phyloP scores from a whole-genome alignment of 1,139 yeast genomes.

The Geotrichum carabidarum region DNA sequence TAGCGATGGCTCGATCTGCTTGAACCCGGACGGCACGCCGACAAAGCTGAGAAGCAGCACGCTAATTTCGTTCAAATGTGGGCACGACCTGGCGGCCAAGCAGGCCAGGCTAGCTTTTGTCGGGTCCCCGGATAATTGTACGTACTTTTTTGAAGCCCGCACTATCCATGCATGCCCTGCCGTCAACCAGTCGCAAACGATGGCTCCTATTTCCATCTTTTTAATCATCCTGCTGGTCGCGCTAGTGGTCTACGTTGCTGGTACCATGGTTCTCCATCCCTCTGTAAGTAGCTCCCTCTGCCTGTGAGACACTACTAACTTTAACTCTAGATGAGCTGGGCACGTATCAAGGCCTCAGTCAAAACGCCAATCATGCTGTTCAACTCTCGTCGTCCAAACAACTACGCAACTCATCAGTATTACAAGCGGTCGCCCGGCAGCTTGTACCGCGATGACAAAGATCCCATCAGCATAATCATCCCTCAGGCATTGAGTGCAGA shows the following conservation, averaged over 20 bases:
- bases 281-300: neutral
- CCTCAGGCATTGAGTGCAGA: neutral
- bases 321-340: slow-evolving; percentile 3
- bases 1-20: slow-evolving; percentile 66
- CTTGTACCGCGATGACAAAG: slow-evolving; percentile 9
- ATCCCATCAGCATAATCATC: slow-evolving; percentile 8
- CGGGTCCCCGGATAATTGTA: slow-evolving; percentile 70
- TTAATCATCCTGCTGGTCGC: slow-evolving; percentile 36
- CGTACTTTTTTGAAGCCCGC: slow-evolving; percentile 77
- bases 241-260: slow-evolving; percentile 37
- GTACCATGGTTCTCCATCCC: slow-evolving; percentile 22
- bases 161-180: slow-evolving; percentile 89
- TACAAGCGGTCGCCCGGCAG: neutral
- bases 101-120: slow-evolving; percentile 65
- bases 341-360: slow-evolving; percentile 15
- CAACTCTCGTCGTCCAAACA: neutral
- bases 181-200: slow-evolving; percentile 45
- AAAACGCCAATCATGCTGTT: slow-evolving; percentile 5
- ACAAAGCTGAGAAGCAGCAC: slow-evolving; percentile 55
- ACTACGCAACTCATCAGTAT: slow-evolving; percentile 10
- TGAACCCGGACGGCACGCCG: slow-evolving; percentile 40
- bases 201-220: slow-evolving; percentile 32
- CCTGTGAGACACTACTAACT: neutral
- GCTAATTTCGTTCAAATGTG: slow-evolving; percentile 71
- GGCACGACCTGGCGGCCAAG: slow-evolving; percentile 53